These are phyloP conservation scores for Talaromyces sp. DNA, from an alignment of 2,329 filamentous ascomycete genomes.

Conservation along the genomic window DNA sequence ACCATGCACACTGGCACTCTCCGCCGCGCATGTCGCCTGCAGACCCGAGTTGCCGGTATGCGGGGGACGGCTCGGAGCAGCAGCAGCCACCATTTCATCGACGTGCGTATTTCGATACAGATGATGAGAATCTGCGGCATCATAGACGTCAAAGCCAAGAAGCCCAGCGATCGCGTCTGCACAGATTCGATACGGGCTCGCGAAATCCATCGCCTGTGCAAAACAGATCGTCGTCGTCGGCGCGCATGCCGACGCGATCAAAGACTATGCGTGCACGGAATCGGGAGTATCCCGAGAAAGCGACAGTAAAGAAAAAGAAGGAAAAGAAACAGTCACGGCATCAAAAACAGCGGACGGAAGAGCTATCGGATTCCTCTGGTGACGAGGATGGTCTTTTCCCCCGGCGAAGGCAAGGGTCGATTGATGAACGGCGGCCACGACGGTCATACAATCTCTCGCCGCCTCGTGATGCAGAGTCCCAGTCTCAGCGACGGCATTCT, in stretches of 20 bases:
- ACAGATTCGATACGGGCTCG: conserved; percentile 5
- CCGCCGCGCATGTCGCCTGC: conserved; percentile 25
- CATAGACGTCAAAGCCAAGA: conserved; percentile 7
- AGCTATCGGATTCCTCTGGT: conserved; percentile 23
- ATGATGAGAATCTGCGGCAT: conserved; percentile 4
- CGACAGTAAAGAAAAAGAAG: background rate
- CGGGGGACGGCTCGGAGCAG: conserved; percentile 18
- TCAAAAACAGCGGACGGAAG: background rate
- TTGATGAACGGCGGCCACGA: conserved; percentile 10
- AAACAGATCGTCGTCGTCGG: conserved; percentile 15
- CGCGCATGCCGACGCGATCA: conserved; percentile 20
- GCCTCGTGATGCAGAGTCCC: conserved; percentile 15
- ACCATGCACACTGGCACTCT: conserved; percentile 43
- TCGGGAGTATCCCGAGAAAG: conserved; percentile 9
- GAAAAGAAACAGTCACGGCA: background rate
- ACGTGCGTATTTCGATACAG: background rate
- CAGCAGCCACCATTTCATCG: conserved; percentile 16
- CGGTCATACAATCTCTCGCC: conserved; percentile 23
- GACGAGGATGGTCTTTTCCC: conserved; percentile 12
- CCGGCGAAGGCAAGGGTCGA: conserved; percentile 11
- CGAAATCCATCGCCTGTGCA: conserved; percentile 7
- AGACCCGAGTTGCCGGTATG: conserved; percentile 20
- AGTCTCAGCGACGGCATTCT: conserved; percentile 27
- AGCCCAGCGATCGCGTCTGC: background rate
- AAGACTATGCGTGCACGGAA: conserved; percentile 16